phyloP scores from a whole-genome alignment of 352 stramenopile genomes.

The Phytophthora multivora region DNA sequence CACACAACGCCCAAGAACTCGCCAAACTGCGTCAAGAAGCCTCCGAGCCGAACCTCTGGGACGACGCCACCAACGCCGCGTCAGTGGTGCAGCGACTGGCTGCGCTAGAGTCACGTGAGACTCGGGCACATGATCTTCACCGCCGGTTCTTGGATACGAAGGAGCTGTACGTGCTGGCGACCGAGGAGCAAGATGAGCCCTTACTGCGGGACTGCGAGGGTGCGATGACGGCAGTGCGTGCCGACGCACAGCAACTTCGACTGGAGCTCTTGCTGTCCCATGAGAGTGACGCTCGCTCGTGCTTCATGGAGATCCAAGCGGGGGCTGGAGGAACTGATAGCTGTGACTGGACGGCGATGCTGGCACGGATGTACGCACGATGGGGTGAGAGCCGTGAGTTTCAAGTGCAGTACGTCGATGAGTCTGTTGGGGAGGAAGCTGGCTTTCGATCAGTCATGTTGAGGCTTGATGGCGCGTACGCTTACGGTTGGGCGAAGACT shows the following conservation, averaged over 20 bases:
- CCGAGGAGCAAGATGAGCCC: constrained; percentile 60
- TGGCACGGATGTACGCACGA: constrained; percentile 95
- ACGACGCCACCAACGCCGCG: constrained; percentile 58
- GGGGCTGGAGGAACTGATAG: constrained; percentile 94
- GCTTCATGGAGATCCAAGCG: constrained; percentile 83
- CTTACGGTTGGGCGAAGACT: constrained; percentile 93
- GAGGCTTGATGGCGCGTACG: constrained; percentile 66
- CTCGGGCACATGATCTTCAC: constrained; percentile 42
- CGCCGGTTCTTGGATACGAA: constrained; percentile 65
- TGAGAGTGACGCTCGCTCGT: constrained; percentile 62
- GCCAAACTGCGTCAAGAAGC: constrained; percentile 48
- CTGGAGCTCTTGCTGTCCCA: constrained; percentile 65
- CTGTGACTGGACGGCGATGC: constrained; percentile 96
- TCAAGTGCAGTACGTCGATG: constrained; percentile 86
- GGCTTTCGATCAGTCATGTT: constrained; percentile 71
- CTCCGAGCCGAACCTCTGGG: constrained; percentile 57
- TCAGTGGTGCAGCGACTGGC: constrained; percentile 65
- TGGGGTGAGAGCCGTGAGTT: constrained; percentile 55
- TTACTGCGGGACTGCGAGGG: constrained; percentile 57
- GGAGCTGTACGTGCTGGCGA: constrained; percentile 59
- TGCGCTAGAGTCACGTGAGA: constrained; percentile 55
- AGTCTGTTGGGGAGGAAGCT: constrained; percentile 79
- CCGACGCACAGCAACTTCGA: constrained; percentile 56
- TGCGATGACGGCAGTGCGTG: constrained; percentile 41
- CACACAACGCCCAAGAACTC: constrained; percentile 49